Conservation (phyloP, 805 yeast species). For the Nakazawaea peltata region DNA sequence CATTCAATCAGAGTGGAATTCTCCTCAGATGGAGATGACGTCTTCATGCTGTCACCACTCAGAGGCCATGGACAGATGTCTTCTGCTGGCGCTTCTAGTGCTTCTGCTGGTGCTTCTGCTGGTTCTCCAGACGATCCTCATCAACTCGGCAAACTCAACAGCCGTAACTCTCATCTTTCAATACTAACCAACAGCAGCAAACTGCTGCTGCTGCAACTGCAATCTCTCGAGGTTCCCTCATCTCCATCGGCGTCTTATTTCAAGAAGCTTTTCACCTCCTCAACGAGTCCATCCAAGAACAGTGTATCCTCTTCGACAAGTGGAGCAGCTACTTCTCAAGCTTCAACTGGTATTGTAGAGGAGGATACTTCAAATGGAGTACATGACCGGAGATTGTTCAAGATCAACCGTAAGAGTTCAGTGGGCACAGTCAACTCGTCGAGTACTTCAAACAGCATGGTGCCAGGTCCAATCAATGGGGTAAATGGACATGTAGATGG, state of each 20-base stretch:
- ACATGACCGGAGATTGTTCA: slow-evolving; percentile 7
- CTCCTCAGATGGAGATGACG: background rate
- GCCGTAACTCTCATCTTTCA: background rate
- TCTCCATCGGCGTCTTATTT: slow-evolving; percentile 6
- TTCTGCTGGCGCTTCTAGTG: too few species aligned
- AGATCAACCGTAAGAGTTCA: slow-evolving; percentile 6
- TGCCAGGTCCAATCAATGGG: background rate
- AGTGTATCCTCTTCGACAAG: slow-evolving; percentile 3
- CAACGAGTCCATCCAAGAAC: slow-evolving; percentile 7
- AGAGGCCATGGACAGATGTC: too few species aligned
- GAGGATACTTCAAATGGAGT: too few species aligned
- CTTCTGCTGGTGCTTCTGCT: background rate
- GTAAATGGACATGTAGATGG: background rate
- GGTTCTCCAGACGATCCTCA: slow-evolving; percentile 1
- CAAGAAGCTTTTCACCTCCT: slow-evolving; percentile 5
- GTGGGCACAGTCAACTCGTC: background rate
- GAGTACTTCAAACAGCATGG: slow-evolving; percentile 2
- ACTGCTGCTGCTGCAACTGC: background rate
- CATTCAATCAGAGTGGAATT: background rate
- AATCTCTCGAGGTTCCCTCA: background rate
- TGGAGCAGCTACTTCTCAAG: background rate
- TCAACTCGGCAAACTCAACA: too few species aligned
- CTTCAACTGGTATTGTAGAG: background rate
- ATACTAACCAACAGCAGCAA: background rate
- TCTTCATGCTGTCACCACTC: background rate